Evolutionary conservation across 1,284 basidiomycete species (phyloP), one percentile per base, ranked within the genome.

Genomic region (Bjerkandera adusta): DNA sequence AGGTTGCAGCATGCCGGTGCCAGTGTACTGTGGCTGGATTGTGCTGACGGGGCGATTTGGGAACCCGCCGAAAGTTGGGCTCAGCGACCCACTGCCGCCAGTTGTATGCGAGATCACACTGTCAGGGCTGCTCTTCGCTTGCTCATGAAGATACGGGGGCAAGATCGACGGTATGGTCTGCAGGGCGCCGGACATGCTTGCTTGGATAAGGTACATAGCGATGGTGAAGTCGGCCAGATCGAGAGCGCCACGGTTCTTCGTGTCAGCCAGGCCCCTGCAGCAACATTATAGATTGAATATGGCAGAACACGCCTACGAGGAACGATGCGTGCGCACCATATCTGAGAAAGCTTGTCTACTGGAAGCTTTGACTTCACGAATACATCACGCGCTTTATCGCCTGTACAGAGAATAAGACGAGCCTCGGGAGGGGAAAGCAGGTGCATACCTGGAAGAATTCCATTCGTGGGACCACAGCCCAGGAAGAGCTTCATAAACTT

Each of bases 181-280:
- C 48, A 93, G 71, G 44, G 87, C 77, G 44, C 84, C 83, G 40
- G 87, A 83, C 95, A 99, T 98, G 40, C 81, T 76, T 34, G 81
- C 85, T 67, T 97, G 95, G 57, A 98, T 96, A 61, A 95, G 79
- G 65, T 89, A 92, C 97, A 99, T 97, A 43, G 91, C 97, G 60
- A 99, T 85, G 54, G 89, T 88, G 63, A 99, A 99, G 68, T 99
- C 97, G 35, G 89, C 79, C 18, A 85, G 74, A 64, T 99, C 97
- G 50, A 99, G 81, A 3, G 80, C 74, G 33, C 97, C 97, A 50
- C 97, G 83, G 56, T 89, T 82, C 66, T 95, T 91, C 1, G 94
- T 96, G 67, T 99, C 97, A 15, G 96, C 91, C 27, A 99, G 80
- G 56, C 82, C 88, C 93, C 92, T 95, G 58, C 1, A 45, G 4